A percentile compares a stretch with the other conserved stretches of the same genome.
Evolutionary conservation across 2,329 filamentous ascomycete genomes (phyloP).

Genomic region (Hysterium pulicare): DNA sequence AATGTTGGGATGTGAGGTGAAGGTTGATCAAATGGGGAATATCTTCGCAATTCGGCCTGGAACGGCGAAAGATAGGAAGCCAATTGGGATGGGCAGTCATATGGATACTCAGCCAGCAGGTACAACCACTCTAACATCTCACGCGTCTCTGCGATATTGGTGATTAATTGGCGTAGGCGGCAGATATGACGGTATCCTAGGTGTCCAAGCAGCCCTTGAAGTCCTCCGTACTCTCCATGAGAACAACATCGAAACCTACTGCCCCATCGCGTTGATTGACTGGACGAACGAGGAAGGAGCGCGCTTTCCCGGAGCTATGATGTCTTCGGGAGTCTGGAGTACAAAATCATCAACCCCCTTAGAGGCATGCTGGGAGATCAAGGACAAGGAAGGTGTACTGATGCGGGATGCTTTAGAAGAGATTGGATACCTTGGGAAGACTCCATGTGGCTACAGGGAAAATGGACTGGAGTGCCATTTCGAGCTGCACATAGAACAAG

Average conservation of each 20-base stretch:
- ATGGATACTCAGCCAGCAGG: constrained; percentile 49
- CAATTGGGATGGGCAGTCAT: constrained; percentile 46
- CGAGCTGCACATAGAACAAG: constrained; percentile 81
- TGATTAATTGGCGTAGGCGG: constrained; percentile 45
- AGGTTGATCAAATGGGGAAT: constrained; percentile 35
- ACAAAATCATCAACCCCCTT: constrained; percentile 47
- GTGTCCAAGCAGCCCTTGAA: constrained; percentile 58
- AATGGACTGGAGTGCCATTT: constrained; percentile 71
- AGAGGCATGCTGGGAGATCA: constrained; percentile 22
- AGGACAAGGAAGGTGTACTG: constrained; percentile 54
- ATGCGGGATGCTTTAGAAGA: constrained; percentile 27
- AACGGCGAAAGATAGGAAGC: constrained; percentile 43
- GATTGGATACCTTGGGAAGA: constrained; percentile 32
- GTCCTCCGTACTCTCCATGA: constrained; percentile 37
- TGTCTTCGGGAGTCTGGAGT: constrained; percentile 69
- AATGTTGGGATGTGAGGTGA: constrained; percentile 25
- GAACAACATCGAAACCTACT: constrained; percentile 42
- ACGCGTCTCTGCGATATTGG: no score
- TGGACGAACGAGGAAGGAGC: constrained; percentile 82
- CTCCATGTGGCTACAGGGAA: constrained; percentile 53
- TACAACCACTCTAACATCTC: background rate
- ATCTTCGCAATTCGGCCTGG: constrained; percentile 31
- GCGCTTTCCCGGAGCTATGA: constrained; percentile 70
- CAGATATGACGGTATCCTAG: constrained; percentile 72
- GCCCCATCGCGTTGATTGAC: constrained; percentile 68